Percentiles rank a stretch among this genome's conserved stretches.
These are phyloP conservation scores for Lentinula sp. DNA, from an alignment of 768 basidiomycete species.

Conservation along the genomic window DNA sequence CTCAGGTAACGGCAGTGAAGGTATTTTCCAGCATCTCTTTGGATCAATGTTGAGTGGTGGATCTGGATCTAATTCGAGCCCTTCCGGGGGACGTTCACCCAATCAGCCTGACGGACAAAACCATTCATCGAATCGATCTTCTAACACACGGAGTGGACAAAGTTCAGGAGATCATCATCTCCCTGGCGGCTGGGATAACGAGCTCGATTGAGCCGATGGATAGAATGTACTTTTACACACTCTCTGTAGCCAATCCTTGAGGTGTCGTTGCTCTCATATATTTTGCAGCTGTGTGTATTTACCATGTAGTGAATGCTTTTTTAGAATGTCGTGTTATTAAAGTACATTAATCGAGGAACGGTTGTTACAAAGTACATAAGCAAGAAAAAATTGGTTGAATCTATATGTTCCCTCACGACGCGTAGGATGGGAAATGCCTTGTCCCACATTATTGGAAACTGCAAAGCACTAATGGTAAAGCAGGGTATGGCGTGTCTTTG, in stretches of 20 bases:
- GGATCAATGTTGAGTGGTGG: conserved; percentile 9
- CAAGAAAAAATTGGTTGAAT: background rate
- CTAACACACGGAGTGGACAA: background rate
- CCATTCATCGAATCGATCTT: background rate
- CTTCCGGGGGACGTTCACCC: background rate
- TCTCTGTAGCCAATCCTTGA: background rate
- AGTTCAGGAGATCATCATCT: conserved; percentile 15
- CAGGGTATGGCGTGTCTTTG: too few species aligned
- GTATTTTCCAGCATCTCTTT: conserved; percentile 4
- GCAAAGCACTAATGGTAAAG: too few species aligned
- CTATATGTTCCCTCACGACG: too few species aligned
- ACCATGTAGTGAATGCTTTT: background rate
- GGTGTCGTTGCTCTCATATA: background rate
- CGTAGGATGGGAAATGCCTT: too few species aligned
- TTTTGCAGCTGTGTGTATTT: background rate
- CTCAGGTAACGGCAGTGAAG: background rate
- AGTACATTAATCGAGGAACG: background rate
- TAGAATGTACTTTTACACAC: background rate
- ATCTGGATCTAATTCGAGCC: conserved; percentile 10
- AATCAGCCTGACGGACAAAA: background rate
- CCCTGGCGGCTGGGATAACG: conserved; percentile 27
- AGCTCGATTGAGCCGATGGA: conserved; percentile 20
- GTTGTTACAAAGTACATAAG: background rate
- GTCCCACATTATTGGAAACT: too few species aligned
- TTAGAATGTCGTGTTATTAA: background rate